These are phyloP conservation scores for Blakeslea trispora DNA, from an alignment of 371 early-diverging fungal genomes.

Conservation along the genomic window DNA sequence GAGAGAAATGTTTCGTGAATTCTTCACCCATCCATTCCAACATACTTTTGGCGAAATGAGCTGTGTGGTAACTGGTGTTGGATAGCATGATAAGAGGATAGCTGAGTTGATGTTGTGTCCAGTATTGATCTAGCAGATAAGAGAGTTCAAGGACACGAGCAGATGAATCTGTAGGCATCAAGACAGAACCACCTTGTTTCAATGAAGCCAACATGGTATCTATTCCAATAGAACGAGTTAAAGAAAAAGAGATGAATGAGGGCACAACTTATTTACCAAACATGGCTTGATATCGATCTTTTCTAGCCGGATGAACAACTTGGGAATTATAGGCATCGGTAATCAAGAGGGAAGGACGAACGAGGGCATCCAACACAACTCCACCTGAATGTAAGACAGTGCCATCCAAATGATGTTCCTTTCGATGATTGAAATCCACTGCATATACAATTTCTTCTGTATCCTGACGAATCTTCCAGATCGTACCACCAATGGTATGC, in stretches of 20 bases:
- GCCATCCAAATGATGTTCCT: conserved; percentile 90
- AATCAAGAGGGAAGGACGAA: conserved; percentile 86
- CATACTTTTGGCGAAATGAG: conserved; percentile 87
- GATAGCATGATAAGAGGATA: conserved; percentile 81
- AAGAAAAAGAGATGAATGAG: neutral
- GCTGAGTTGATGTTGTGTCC: conserved; percentile 67
- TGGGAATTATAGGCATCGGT: conserved; percentile 86
- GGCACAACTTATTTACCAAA: conserved; percentile 53
- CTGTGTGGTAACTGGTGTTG: conserved; percentile 71
- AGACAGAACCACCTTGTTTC: conserved; percentile 73
- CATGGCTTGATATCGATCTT: conserved; percentile 73
- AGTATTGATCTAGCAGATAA: conserved; percentile 85
- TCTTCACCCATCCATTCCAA: conserved; percentile 95
- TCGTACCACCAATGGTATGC: conserved; percentile 95
- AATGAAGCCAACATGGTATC: conserved; percentile 69
- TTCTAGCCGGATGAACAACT: conserved; percentile 70
- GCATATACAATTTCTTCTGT: conserved; percentile 95
- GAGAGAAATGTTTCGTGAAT: conserved; percentile 70
- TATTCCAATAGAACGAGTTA: conserved; percentile 13
- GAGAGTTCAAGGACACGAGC: conserved; percentile 93
- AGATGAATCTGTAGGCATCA: conserved; percentile 90
- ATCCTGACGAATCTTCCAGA: conserved; percentile 96
- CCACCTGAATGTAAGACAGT: conserved; percentile 76
- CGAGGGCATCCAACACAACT: conserved; percentile 71
- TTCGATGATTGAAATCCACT: conserved; percentile 95